These are phyloP conservation scores for Barnettozyma pratensis DNA, from an alignment of 805 yeast genomes.

Conservation along the genomic window DNA sequence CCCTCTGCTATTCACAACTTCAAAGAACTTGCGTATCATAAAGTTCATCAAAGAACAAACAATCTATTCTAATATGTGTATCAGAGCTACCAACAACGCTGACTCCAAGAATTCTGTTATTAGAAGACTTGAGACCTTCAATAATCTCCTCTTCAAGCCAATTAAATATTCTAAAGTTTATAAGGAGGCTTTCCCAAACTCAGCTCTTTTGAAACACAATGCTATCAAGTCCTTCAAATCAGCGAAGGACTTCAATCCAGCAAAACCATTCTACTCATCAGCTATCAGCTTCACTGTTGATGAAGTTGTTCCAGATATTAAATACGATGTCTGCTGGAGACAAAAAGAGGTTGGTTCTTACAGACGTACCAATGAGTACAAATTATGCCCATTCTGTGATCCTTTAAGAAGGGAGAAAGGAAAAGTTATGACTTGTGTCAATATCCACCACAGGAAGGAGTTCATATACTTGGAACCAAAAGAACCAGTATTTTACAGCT, in stretches of 20 bases:
- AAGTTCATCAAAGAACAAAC: not conserved
- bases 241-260: not conserved
- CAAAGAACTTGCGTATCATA: no score
- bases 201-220: not conserved
- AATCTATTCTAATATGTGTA: not conserved
- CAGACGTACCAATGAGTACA: not conserved
- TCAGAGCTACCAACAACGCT: not conserved
- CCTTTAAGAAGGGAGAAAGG: not conserved
- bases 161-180: not conserved
- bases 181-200: not conserved
- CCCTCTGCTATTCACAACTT: not conserved
- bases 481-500: not conserved
- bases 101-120: not conserved
- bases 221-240: not conserved
- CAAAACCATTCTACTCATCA: not conserved
- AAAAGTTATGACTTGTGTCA: not conserved
- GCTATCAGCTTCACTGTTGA: not conserved
- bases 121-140: not conserved
- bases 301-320: not conserved
- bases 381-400: not conserved
- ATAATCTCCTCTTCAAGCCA: not conserved
- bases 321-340: not conserved
- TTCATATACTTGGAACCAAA: not conserved
- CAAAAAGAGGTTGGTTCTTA: not conserved
- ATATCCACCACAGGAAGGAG: not conserved